Base-by-base conservation (phyloP, 257 asterid genomes). In the Sherardia arvensis region DNA sequence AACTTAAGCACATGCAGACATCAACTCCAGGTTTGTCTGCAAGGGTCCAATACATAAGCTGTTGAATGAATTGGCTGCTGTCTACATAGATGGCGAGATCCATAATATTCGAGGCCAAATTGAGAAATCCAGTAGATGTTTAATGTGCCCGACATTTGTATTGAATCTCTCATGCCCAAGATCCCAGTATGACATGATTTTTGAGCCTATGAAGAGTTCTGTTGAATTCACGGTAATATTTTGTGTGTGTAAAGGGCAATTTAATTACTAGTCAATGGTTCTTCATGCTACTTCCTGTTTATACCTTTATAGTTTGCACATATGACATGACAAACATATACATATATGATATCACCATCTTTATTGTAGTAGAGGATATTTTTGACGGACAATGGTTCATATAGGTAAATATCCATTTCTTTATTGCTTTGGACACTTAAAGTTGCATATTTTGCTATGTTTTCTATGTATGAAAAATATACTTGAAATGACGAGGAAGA, bases 31-130 rank as follows among this genome's bases (percentile, higher is more conserved):
- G 81, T 87, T 89, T 79, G 74, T 92, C 71, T 69, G 76, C 84
- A 88, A 81, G 73, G 98, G 98, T 71, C 94, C 85, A 59, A 84
- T 91, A 70, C 96, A 91, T 76, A 88, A 86, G 73, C 75, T 88
- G 77, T 71, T 91, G 78, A 91, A 91, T 75, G 83, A 80, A 68
- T 64, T 91, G 81, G 95, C 96, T 61, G 77, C 77, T 82, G 86
- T 71, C 72, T 57, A 32, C 53, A 67, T 47, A 60, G 76, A 61
- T 75, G 34, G 74, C 48, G 74, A 82, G 73, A 78, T 67, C 81
- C 75, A 38, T 53, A 61, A 69, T 34, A 49, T 68, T 66, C 60
- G 66, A 40, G 68, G 69, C 43, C 78, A 70, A 49, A 48, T 66
- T 25, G 81, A 76, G 79, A 85, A 78, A 77, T 82, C 70, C 66